Base-by-base conservation (phyloP, 345 rosid species). In the Kernera saxatilis region DNA sequence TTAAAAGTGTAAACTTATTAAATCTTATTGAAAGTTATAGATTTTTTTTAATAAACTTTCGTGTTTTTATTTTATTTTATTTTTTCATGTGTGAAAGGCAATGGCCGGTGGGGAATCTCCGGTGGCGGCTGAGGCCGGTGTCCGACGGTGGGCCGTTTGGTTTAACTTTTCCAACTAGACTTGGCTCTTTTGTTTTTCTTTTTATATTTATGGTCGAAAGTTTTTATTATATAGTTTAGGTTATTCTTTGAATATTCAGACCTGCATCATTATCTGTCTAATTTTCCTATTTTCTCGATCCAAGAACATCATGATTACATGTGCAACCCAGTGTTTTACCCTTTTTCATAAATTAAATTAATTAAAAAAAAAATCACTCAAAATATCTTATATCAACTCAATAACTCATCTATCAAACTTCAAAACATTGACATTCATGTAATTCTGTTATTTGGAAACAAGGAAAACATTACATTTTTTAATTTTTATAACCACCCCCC, bases 301-400 rank as follows among this genome's bases (percentile, higher is more conserved):
- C 65, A 62, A 69, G 43, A 75, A 75, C 74, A 75, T 75, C 57
- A 69, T 75, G 70, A 69, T 75, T 75, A 54, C 79, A 75, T 75
- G 70, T 62, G 79, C 79, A 75, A 75, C 52, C 39, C 52, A 62
- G 17, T 69, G 75, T 67, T 75, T 72, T 18, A 8, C 17, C 36
- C 53, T 54, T 62, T 52, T 69, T 14, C 45, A 26, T 15, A 44
- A 57, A 49, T 22, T 35, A 45, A 68, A 13, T 15, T 1, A 45
- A 53, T 3, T n/a, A 23, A 50, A 22, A 6, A 39, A 4, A 11
- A 4, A 6, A 66, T 11, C 6, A 23, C 36, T 4, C 18, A 36
- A 23, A 13, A 18, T 17, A 26, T 23, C 23, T 33, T 22, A 64
- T 8, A 55, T 54, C 29, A 58, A 25, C 27, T 43, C n/a, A 43